Percentiles rank a stretch among this genome's conserved stretches.
These are phyloP conservation scores for Citeromyces nyonsensis DNA, from an alignment of 805 yeast species.

Conservation along the genomic window DNA sequence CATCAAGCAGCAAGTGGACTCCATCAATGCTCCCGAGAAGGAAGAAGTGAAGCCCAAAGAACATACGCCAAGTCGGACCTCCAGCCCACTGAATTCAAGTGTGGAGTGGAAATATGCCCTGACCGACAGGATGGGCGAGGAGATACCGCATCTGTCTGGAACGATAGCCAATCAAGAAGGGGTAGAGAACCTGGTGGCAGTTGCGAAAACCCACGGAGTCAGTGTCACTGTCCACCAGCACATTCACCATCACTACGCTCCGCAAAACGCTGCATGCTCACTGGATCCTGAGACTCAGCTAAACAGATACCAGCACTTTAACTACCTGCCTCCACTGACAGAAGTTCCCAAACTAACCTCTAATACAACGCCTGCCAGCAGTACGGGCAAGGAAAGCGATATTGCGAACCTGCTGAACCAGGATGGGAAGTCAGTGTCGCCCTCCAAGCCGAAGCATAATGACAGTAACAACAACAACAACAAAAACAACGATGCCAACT, in stretches of 20 bases:
- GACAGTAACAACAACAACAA: slow-evolving; percentile 2
- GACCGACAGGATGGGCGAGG: slow-evolving; percentile 26
- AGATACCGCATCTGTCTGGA: slow-evolving; percentile 28
- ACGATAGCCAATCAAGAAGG: slow-evolving; percentile 32
- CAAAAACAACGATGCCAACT: slow-evolving; percentile 5
- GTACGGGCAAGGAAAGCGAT: slow-evolving; percentile 20
- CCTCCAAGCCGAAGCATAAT: slow-evolving; percentile 1
- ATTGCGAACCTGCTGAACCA: slow-evolving; percentile 26
- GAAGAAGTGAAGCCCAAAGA: background rate
- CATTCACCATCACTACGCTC: slow-evolving; percentile 55
- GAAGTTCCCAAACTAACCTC: slow-evolving; percentile 59
- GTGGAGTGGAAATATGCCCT: slow-evolving; percentile 52
- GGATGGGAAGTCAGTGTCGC: slow-evolving; percentile 3
- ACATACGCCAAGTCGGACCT: background rate
- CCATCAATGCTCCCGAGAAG: slow-evolving; percentile 2
- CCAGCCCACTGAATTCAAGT: background rate
- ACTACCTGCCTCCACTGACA: slow-evolving; percentile 54
- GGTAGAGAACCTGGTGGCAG: slow-evolving; percentile 40
- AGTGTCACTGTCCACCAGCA: slow-evolving; percentile 73
- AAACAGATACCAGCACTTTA: slow-evolving; percentile 54
- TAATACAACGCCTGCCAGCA: slow-evolving; percentile 26
- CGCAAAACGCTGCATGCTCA: slow-evolving; percentile 11
- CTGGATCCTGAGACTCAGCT: slow-evolving; percentile 37
- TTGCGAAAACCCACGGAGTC: slow-evolving; percentile 41
- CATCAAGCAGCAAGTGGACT: slow-evolving; percentile 28